Conservation (phyloP, 305 asterid genomes). For the Solanum chacoense region DNA sequence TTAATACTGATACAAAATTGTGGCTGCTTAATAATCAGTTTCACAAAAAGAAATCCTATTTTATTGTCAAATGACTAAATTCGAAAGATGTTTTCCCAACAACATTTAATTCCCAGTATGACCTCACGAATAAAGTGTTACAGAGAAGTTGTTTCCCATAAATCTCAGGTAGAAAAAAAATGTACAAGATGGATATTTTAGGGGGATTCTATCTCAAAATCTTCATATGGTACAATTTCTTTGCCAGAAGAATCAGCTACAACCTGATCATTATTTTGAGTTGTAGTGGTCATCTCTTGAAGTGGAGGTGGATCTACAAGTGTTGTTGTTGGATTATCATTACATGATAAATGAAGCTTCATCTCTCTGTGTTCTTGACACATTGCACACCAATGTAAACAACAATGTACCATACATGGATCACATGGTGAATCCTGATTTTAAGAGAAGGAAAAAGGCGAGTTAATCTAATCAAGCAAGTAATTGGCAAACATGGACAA, state of each 20-base stretch:
- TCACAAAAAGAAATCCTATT: background rate
- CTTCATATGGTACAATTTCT: conserved; percentile 13
- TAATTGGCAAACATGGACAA: too few species aligned
- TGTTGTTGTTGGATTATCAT: conserved; percentile 16
- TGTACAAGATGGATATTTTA: background rate
- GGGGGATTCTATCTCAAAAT: conserved; percentile 33
- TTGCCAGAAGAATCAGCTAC: conserved; percentile 19
- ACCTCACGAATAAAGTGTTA: background rate
- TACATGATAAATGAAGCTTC: conserved; percentile 35
- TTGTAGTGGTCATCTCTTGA: conserved; percentile 56
- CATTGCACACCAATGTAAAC: conserved; percentile 81
- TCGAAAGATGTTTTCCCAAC: background rate
- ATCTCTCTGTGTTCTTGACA: conserved; percentile 79
- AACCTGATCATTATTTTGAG: background rate
- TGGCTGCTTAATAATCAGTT: background rate
- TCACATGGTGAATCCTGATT: conserved; percentile 71
- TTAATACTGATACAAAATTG: background rate
- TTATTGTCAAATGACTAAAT: background rate
- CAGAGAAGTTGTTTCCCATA: background rate
- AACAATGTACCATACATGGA: conserved; percentile 68
- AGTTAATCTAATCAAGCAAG: too few species aligned
- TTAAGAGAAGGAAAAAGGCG: too few species aligned
- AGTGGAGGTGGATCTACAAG: conserved; percentile 44
- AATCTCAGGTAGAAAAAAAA: background rate
- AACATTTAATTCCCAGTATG: background rate